A percentile compares a stretch with the other conserved stretches of the same genome.
phyloP scores from a whole-genome alignment of 2,329 filamentous ascomycete genomes.

The Venturia nashicola region DNA sequence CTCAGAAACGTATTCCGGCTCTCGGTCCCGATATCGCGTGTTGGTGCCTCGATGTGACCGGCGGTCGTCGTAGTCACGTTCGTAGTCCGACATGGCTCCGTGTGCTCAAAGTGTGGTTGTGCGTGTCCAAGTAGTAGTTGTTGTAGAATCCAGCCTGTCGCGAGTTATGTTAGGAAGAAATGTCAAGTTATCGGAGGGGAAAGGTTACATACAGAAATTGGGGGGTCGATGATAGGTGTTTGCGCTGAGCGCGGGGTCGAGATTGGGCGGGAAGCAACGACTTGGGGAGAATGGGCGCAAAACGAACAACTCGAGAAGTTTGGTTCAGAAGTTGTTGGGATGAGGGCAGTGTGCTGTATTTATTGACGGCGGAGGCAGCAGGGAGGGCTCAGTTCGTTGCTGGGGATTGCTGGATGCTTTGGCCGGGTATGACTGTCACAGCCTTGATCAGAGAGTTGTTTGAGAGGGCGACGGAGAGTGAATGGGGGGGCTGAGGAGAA shows the following conservation, averaged over 20 bases:
- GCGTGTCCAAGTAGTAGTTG: not conserved
- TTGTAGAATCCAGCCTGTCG: not conserved
- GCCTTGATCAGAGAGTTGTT: not conserved
- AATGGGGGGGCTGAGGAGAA: not conserved
- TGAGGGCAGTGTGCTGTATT: not conserved
- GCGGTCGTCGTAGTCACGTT: conserved; percentile 30
- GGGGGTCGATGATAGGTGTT: not conserved
- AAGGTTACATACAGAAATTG: not conserved
- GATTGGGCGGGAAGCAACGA: conserved; percentile 1
- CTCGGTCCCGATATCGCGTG: conserved; percentile 30
- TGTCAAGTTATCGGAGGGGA: not conserved
- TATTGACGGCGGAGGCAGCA: not conserved
- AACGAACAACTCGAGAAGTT: not conserved
- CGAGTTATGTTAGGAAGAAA: conserved; percentile 1
- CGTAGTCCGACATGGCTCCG: conserved; percentile 33
- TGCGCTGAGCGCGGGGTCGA: not conserved
- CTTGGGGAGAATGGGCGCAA: conserved; percentile 5
- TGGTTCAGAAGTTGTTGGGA: not conserved
- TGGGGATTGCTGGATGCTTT: not conserved
- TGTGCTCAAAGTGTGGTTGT: not conserved
- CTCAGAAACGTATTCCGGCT: conserved; percentile 38
- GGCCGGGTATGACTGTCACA: not conserved
- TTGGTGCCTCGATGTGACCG: conserved; percentile 26
- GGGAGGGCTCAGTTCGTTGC: not conserved
- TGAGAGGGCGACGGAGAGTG: not conserved